These are phyloP conservation scores for Naganishia randhawae DNA, from an alignment of 768 basidiomycete genomes.

Conservation along the genomic window DNA sequence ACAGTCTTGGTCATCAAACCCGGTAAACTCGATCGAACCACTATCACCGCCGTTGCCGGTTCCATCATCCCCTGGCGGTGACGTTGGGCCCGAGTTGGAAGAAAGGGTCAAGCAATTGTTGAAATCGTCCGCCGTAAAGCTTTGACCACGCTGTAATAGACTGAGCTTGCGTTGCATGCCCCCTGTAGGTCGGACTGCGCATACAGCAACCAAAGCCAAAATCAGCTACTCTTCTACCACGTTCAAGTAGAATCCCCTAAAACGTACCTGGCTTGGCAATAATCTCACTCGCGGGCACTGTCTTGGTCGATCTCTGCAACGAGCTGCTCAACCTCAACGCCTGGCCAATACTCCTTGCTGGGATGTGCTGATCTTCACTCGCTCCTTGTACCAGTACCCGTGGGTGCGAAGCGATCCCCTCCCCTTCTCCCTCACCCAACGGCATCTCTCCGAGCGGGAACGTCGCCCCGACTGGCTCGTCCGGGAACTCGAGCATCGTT, in stretches of 20 bases:
- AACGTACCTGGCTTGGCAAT: conserved; percentile 5
- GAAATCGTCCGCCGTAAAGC: conserved; percentile 46
- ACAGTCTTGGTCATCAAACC: conserved; percentile 10
- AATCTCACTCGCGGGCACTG: neutral
- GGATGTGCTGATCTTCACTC: no score
- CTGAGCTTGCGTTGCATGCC: conserved; percentile 18
- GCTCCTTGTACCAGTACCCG: neutral
- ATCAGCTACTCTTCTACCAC: neutral
- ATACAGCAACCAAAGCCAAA: neutral
- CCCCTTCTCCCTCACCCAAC: neutral
- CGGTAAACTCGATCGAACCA: neutral
- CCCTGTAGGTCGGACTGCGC: neutral
- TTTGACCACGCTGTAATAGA: conserved; percentile 43
- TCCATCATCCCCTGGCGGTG: no score
- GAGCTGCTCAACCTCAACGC: conserved; percentile 13
- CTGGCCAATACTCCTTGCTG: neutral
- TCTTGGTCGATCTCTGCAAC: conserved; percentile 7
- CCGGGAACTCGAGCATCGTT: conserved; percentile 17
- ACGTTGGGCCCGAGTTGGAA: neutral
- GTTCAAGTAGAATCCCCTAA: neutral
- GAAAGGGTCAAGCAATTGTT: conserved; percentile 17
- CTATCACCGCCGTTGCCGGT: neutral
- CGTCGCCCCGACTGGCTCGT: no score
- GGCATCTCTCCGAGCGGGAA: neutral
- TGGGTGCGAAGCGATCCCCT: no score